phyloP scores from a whole-genome alignment of 306 rosid genomes.

The Argentina anserina region DNA sequence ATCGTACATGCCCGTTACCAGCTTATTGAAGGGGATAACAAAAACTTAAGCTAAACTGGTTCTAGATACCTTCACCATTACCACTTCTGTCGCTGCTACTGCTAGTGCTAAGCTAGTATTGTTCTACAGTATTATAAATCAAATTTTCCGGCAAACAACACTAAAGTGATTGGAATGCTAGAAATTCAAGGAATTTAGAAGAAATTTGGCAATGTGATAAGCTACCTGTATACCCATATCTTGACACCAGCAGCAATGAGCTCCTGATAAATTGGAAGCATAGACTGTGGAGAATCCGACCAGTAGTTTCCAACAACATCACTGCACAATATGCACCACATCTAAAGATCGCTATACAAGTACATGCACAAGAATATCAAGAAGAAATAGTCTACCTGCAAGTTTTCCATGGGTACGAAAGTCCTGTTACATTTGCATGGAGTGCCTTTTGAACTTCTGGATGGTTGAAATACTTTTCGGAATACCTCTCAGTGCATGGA shows the following conservation, averaged over 20 bases:
- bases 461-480: slow-evolving; percentile 70
- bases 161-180: slow-evolving; percentile 2
- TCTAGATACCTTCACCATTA: background rate
- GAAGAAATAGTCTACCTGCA: slow-evolving; percentile 57
- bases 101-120: background rate
- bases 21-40: background rate
- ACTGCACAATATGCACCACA: slow-evolving; percentile 38
- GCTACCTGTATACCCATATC: slow-evolving; percentile 91
- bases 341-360: slow-evolving; percentile 8
- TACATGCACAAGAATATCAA: slow-evolving; percentile 8
- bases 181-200: slow-evolving; percentile 6
- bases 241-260: slow-evolving; percentile 67
- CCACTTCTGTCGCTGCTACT: background rate
- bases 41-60: background rate
- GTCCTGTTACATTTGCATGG: slow-evolving; percentile 79
- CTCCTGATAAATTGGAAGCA: slow-evolving; percentile 90
- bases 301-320: slow-evolving; percentile 72
- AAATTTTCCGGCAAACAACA: slow-evolving; percentile 11
- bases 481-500: slow-evolving; percentile 88
- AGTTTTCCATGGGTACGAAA: slow-evolving; percentile 77
- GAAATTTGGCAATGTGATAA: slow-evolving; percentile 1
- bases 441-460: slow-evolving; percentile 92
- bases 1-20: background rate
- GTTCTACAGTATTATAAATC: background rate
- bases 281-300: slow-evolving; percentile 83